phyloP scores from a whole-genome alignment of 768 basidiomycete species.

The Panaeolus cyanescens region DNA sequence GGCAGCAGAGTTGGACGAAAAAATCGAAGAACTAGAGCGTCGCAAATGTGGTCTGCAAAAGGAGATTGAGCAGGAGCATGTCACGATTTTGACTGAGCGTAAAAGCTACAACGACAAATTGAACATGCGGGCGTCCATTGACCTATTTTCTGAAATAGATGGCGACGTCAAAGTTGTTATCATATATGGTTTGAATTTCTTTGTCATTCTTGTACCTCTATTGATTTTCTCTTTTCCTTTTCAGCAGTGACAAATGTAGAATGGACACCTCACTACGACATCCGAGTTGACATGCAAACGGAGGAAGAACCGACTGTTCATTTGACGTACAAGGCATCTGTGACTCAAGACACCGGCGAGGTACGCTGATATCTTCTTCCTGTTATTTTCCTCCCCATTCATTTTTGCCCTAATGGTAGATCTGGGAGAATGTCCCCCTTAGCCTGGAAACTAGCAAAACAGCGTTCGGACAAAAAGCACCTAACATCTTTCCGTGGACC shows the following conservation, averaged over 20 bases:
- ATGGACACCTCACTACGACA: slow-evolving; percentile 43
- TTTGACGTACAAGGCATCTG: slow-evolving; percentile 41
- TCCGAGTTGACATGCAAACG: slow-evolving; percentile 42
- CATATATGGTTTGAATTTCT: slow-evolving; percentile 33
- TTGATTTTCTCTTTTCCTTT: background rate
- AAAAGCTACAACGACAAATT: slow-evolving; percentile 24
- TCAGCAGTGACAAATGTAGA: slow-evolving; percentile 37
- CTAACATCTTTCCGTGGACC: slow-evolving; percentile 35
- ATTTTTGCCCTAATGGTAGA: slow-evolving; percentile 18
- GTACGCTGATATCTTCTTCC: slow-evolving; percentile 18
- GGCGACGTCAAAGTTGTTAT: slow-evolving; percentile 39
- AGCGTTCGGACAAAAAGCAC: slow-evolving; percentile 37
- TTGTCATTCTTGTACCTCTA: background rate
- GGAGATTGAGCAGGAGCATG: slow-evolving; percentile 25
- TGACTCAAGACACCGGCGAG: slow-evolving; percentile 45
- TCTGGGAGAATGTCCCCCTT: slow-evolving; percentile 41
- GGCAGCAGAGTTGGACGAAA: slow-evolving; percentile 33
- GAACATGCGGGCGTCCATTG: slow-evolving; percentile 30
- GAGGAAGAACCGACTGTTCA: slow-evolving; percentile 35
- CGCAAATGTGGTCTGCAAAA: slow-evolving; percentile 24
- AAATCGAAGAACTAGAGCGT: slow-evolving; percentile 26
- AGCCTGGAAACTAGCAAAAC: slow-evolving; percentile 44
- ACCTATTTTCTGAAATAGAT: slow-evolving; percentile 36
- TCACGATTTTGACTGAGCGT: slow-evolving; percentile 14
- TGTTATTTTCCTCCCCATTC: background rate